phyloP scores from a whole-genome alignment of 2,329 filamentous ascomycete genomes.

The Penicillium psychrosexuale region DNA sequence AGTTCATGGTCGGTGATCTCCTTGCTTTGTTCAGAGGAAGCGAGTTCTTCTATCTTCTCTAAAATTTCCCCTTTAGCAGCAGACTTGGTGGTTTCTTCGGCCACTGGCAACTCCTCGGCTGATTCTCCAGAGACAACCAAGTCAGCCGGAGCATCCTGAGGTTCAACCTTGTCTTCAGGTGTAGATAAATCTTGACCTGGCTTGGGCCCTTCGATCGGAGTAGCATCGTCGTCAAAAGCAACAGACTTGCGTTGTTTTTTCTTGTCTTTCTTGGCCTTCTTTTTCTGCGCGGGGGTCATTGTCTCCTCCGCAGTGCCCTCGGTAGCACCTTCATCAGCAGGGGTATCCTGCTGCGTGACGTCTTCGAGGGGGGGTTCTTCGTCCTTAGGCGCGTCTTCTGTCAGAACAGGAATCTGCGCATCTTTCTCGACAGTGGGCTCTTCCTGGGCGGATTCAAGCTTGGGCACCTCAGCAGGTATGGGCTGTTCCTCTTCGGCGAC shows the following conservation, averaged over 20 bases:
- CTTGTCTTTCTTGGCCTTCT: constrained; percentile 22
- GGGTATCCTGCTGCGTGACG: not conserved
- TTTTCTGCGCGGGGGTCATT: constrained; percentile 18
- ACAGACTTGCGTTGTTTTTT: constrained; percentile 23
- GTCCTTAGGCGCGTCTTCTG: not conserved
- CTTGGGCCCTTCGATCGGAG: not conserved
- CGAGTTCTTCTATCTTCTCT: not conserved
- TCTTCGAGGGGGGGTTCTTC: constrained; percentile 3
- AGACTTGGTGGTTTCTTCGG: not conserved
- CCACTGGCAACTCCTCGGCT: not conserved
- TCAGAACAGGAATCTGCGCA: not conserved
- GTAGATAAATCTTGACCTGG: constrained; percentile 5
- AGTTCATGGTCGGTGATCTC: not conserved
- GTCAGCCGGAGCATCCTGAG: not conserved
- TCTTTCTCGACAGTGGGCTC: not conserved
- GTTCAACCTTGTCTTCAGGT: not conserved
- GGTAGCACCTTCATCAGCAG: not conserved
- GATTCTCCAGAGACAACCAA: constrained; percentile 2
- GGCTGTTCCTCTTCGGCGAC: not conserved
- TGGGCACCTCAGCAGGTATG: not conserved
- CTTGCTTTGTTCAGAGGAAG: not conserved
- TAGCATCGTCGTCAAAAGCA: constrained; percentile 8
- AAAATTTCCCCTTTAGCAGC: not conserved
- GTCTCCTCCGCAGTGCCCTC: constrained; percentile 8
- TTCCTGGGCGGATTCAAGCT: not conserved